Evolutionary conservation across 2,329 filamentous ascomycete species (phyloP), one percentile per base, ranked within the genome.

Genomic region (Cytospora schulzeri): DNA sequence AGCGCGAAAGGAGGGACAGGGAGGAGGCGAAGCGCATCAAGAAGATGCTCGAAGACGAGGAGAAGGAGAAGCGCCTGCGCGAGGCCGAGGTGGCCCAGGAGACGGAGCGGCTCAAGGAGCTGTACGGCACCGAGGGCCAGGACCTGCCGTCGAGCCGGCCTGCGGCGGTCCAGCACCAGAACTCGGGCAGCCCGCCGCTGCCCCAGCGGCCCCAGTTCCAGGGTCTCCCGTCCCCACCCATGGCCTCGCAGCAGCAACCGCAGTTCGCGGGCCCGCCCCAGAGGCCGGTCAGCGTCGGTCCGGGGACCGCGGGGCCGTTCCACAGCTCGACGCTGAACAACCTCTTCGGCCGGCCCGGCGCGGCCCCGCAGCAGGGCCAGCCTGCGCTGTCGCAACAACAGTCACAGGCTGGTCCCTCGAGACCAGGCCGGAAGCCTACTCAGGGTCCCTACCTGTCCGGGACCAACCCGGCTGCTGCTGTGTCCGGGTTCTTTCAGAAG

Each of bases 91-190:
- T 93, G 1, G 88, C 93, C 24, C 84, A 83, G 67, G 94, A 99
- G 78, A 98, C 95, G 0, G 92, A 95, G 74, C 84, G 93, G 1
- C 79, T 99, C 41, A 81, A 86, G 26, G 85, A 81, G 69, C 76
- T 89, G 70, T 93, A 91, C 70, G 90, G 91, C 56, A 80, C 86
- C 54, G 76, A 82, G 58, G 80, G 80, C 0, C 81, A 84, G 71
- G 74, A 75, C 2, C 67, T 77, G 31, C 77, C 70, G 66, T 76
- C 69, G 51, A 17, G 38, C 51, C 60, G 48, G 63, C 68, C 68
- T 55, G 54, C 68, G n/a, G 56, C 68, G n/a, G 63, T 58, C 53
- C 57, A 67, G 24, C 57, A 64, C 15, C 55, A 45, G 19, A 33
- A 54, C 33, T 29, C 55, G 8, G 38, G n/a, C 14, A 69, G 58